A percentile compares a stretch with the other conserved stretches of the same genome.
These are phyloP conservation scores for Boletales sp. DNA, from an alignment of 768 basidiomycete species.

Conservation along the genomic window DNA sequence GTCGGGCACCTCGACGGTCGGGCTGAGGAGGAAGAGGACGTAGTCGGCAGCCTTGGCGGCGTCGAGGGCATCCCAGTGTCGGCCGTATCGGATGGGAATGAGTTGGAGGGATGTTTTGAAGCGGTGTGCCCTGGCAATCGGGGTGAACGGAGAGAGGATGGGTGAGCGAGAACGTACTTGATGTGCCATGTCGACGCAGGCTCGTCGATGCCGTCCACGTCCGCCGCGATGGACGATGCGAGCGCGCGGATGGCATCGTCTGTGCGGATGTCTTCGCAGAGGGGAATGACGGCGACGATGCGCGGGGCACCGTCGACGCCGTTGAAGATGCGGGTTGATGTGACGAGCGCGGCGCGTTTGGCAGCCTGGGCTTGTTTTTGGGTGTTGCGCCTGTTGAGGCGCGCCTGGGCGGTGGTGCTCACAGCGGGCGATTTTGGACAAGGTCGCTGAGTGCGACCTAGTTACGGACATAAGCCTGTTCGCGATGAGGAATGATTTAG, in stretches of 20 bases:
- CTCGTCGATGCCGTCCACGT: constrained; percentile 17
- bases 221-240: constrained; percentile 54
- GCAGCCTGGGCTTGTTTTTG: constrained; percentile 78
- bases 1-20: constrained; percentile 72
- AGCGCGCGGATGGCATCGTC: constrained; percentile 52
- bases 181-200: constrained; percentile 50
- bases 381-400: constrained; percentile 76
- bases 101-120: constrained; percentile 93
- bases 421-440: constrained; percentile 50
- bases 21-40: constrained; percentile 79
- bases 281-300: constrained; percentile 83
- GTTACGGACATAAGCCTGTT: not conserved
- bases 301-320: constrained; percentile 78
- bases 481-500: not conserved
- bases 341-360: constrained; percentile 66
- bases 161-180: constrained; percentile 43
- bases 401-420: constrained; percentile 60
- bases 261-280: constrained; percentile 63
- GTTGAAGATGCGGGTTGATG: constrained; percentile 73
- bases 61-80: constrained; percentile 76
- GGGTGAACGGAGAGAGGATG: not conserved
- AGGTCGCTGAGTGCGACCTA: constrained; percentile 57
- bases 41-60: constrained; percentile 89
- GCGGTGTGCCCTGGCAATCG: constrained; percentile 61
- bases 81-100: constrained; percentile 67